A percentile compares a stretch with the other conserved stretches of the same genome.
Evolutionary conservation across 345 rosid species (phyloP).

Genomic region (Salix caprea): DNA sequence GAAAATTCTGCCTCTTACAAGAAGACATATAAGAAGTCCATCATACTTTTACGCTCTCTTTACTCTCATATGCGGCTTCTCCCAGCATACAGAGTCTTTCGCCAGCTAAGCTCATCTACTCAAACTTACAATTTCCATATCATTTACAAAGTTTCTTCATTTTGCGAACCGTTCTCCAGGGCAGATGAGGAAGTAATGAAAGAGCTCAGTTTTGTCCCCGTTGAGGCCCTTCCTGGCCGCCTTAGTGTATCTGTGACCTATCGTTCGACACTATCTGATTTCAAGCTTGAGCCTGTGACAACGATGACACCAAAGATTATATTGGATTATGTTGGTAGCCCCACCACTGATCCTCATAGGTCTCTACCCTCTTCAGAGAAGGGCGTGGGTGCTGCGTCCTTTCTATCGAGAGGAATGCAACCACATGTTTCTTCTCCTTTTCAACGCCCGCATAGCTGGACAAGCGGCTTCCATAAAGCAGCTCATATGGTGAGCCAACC

Average conservation of each 20-base stretch:
- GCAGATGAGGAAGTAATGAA: constrained; percentile 53
- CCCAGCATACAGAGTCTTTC: constrained; percentile 67
- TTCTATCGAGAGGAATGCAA: constrained; percentile 48
- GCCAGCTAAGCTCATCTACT: constrained; percentile 56
- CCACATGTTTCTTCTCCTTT: constrained; percentile 47
- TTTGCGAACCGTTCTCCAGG: constrained; percentile 60
- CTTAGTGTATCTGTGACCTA: constrained; percentile 62
- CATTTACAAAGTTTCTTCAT: constrained; percentile 76
- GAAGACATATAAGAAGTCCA: constrained; percentile 79
- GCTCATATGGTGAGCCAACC: constrained; percentile 43
- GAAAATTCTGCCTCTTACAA: constrained; percentile 52
- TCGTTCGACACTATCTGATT: constrained; percentile 57
- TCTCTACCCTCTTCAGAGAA: constrained; percentile 64
- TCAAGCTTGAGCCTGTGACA: constrained; percentile 57
- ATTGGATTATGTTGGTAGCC: constrained; percentile 81
- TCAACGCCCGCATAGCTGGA: constrained; percentile 87
- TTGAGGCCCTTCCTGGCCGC: constrained; percentile 76
- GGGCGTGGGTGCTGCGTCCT: constrained; percentile 49
- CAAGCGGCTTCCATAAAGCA: constrained; percentile 71
- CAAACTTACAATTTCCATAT: constrained; percentile 59
- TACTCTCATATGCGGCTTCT: constrained; percentile 72
- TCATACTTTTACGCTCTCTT: constrained; percentile 65
- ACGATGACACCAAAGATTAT: constrained; percentile 74
- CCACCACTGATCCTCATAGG: constrained; percentile 72
- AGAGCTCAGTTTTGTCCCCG: constrained; percentile 58